phyloP scores from a whole-genome alignment of 768 basidiomycete genomes.

The Kwoniella botswanensis region DNA sequence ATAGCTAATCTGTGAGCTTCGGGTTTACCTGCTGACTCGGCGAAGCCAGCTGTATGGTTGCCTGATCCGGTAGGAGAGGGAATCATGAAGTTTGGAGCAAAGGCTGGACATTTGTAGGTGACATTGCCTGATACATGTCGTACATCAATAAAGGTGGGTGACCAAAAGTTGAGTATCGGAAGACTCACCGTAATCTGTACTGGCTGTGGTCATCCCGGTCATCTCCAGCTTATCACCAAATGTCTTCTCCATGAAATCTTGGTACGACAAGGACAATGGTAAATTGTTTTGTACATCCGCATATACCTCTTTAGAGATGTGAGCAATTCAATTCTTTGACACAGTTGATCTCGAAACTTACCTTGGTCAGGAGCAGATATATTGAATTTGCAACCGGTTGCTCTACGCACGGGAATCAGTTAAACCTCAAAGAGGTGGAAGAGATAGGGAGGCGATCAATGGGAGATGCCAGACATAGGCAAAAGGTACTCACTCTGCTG shows the following conservation, averaged over 20 bases:
- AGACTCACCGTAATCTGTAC: slow-evolving; percentile 34
- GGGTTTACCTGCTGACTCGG: slow-evolving; percentile 36
- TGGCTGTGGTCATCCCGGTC: slow-evolving; percentile 29
- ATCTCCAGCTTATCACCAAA: slow-evolving; percentile 29
- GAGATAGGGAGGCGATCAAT: slow-evolving; percentile 2
- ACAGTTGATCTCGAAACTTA: slow-evolving; percentile 13
- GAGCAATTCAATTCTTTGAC: slow-evolving; percentile 1
- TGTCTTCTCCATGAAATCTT: slow-evolving; percentile 31
- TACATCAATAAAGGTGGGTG: background rate
- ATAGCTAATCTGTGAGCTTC: slow-evolving; percentile 49
- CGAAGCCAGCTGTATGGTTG: slow-evolving; percentile 49
- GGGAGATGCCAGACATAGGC: background rate
- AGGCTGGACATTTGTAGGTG: slow-evolving; percentile 19
- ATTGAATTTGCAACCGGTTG: slow-evolving; percentile 68
- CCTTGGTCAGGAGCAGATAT: slow-evolving; percentile 56
- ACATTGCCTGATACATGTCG: slow-evolving; percentile 14
- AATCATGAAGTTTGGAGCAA: slow-evolving; percentile 23
- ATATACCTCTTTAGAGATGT: slow-evolving; percentile 20
- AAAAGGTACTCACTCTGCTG: slow-evolving; percentile 25
- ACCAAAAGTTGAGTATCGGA: too few relatives aligned
- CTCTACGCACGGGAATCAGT: slow-evolving; percentile 49
- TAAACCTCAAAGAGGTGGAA: background rate
- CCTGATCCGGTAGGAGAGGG: slow-evolving; percentile 27
- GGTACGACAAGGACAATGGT: slow-evolving; percentile 24
- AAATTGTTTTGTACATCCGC: slow-evolving; percentile 43